A percentile compares a stretch with the other conserved stretches of the same genome.
phyloP scores from a whole-genome alignment of 108 stramenopile species.

The Skeletonema potamos region DNA sequence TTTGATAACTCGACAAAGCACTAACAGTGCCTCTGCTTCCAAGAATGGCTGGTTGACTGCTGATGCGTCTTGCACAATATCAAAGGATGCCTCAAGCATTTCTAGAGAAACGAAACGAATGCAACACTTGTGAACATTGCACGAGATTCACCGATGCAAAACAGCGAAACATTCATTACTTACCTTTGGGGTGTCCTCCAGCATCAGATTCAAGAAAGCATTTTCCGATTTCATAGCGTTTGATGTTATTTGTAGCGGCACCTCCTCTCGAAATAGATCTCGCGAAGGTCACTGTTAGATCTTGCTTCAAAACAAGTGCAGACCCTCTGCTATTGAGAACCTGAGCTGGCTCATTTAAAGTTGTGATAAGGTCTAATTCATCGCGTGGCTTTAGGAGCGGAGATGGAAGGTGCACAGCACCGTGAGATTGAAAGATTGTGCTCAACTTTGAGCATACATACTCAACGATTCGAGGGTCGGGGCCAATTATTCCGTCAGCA shows the following conservation, averaged over 20 bases:
- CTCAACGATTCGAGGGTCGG: conserved; percentile 74
- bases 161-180: neutral
- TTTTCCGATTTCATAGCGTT: conserved; percentile 69
- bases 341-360: conserved; percentile 62
- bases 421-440: conserved; percentile 66
- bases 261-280: conserved; percentile 76
- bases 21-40: conserved; percentile 66
- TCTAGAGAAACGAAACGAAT: neutral
- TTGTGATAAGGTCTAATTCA: conserved; percentile 7
- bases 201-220: conserved; percentile 68
- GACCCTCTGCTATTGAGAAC: conserved; percentile 60
- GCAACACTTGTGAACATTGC: too few relatives aligned
- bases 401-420: conserved; percentile 61
- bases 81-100: conserved; percentile 79
- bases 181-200: conserved; percentile 66
- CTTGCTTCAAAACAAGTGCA: conserved; percentile 62
- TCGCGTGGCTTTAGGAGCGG: conserved; percentile 66
- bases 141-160: neutral
- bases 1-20: conserved; percentile 58
- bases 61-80: conserved; percentile 68
- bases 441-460: conserved; percentile 37
- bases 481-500: conserved; percentile 61
- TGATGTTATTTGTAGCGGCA: conserved; percentile 57
- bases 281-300: conserved; percentile 71
- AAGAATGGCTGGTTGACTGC: conserved; percentile 41